Evolutionary conservation across 805 yeast genomes (phyloP), one percentile per base, ranked within the genome.

Genomic region (Debaryomyces hansenii): DNA sequence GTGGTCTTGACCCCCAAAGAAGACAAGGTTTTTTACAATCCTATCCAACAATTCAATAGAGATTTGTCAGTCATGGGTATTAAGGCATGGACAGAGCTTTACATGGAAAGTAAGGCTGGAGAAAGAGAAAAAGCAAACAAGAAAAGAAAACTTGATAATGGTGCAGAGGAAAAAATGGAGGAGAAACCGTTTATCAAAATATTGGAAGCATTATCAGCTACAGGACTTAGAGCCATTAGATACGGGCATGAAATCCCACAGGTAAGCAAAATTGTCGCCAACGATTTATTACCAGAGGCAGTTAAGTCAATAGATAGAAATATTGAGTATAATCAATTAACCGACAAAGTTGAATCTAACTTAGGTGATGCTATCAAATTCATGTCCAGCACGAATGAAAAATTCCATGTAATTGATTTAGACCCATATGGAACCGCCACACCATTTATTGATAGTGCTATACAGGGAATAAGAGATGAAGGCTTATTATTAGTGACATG

Each of bases 341-440:
- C 66, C 6, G 66, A 73, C 21, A 75, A 75, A 24, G 91, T 92
- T 16, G 64, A 60, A 38, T 77, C 94, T 7, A 83, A 87, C 55
- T 79, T 80, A 55, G 96, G 94, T 28, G 98, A 94, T 68, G 99
- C 99, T n/a, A 90, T 87, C 53, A 81, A 80, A 35, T 82, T 78
- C 59, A 89, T 94, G 96, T 61, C 63, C 5, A 59, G 68, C 48
- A 61, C 69, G 41, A 66, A 59, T 14, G 75, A 70, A 20, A 72
- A 73, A 43, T 90, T 85, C 67, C 96, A 94, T 61, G 87, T 89
- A 3, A 82, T 94, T 47, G 99, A 94, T 67, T 75, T 94, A 42
- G 99, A 94, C 66, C 99, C 99, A 0, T 94, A 94, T 62, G 99
- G 99, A 27, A 86, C 97, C 0, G 99, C 97, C 0, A 82, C 97